Conservation (phyloP, 164 flowering plant species). For the Amborella trichopoda region DNA sequence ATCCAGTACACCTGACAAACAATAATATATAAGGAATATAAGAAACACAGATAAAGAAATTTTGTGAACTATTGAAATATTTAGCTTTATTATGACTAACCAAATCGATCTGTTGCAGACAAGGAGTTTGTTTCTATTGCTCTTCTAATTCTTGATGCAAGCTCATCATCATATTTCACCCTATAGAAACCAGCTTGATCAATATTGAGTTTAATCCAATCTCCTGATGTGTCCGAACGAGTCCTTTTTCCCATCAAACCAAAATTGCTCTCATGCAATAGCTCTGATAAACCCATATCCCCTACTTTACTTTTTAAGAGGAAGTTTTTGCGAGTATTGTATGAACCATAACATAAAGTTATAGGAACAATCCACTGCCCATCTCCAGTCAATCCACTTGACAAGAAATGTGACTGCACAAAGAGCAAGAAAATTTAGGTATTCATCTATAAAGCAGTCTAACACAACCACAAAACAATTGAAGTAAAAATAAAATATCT, state of each 20-base stretch:
- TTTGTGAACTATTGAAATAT: not conserved
- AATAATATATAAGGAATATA: not conserved
- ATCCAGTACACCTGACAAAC: conserved; percentile 73
- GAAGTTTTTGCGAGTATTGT: conserved; percentile 48
- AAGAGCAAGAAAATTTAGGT: not conserved
- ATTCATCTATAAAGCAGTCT: no score
- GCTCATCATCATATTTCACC: conserved; percentile 89
- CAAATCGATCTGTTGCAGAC: conserved; percentile 78
- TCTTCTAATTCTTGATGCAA: conserved; percentile 55
- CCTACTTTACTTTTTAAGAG: conserved; percentile 38
- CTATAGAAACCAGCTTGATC: conserved; percentile 90
- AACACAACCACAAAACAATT: no score
- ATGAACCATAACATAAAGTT: conserved; percentile 70
- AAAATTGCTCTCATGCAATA: no score
- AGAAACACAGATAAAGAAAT: not conserved
- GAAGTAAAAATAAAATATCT: no score
- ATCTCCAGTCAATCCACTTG: conserved; percentile 63
- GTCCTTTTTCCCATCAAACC: conserved; percentile 13
- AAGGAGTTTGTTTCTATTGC: conserved; percentile 60
- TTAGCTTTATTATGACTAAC: conserved; percentile 29
- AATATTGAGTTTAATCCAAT: conserved; percentile 83
- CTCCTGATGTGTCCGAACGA: no score
- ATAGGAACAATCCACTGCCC: conserved; percentile 97
- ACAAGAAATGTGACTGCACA: conserved; percentile 73
- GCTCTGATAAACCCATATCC: conserved; percentile 28